Conservation (phyloP, 176 grass and related monocot species). For the Aegilops speltoides region DNA sequence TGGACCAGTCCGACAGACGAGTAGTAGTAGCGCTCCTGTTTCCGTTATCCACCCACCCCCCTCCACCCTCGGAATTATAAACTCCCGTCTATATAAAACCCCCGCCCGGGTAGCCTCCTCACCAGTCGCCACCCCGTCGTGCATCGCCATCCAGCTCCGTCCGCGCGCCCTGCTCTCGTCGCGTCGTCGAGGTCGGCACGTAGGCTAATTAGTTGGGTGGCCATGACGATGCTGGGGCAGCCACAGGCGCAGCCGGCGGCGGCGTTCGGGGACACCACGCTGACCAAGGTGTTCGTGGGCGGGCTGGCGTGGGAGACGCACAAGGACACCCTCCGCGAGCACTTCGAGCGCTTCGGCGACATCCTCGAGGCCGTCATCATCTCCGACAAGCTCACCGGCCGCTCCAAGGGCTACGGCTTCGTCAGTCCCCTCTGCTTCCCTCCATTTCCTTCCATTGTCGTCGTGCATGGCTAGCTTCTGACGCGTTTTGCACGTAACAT, state of each 20-base stretch:
- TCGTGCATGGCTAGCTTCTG: neutral
- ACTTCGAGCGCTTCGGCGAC: constrained; percentile 89
- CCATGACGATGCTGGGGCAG: constrained; percentile 37
- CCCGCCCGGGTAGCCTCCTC: constrained; percentile 10
- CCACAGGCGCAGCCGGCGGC: neutral
- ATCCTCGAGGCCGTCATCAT: constrained; percentile 99
- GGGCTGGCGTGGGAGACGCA: constrained; percentile 97
- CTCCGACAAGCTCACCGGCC: constrained; percentile 97
- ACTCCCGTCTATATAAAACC: constrained; percentile 37
- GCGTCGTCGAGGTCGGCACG: constrained; percentile 11
- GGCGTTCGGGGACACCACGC: constrained; percentile 84
- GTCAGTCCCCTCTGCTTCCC: constrained; percentile 19
- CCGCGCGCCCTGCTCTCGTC: neutral
- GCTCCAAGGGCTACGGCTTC: constrained; percentile 99
- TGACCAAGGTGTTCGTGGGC: constrained; percentile 99
- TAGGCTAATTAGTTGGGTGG: neutral
- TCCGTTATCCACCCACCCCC: constrained; percentile 35
- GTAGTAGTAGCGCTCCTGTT: constrained; percentile 30
- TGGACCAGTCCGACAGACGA: constrained; percentile 29
- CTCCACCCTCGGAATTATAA: constrained; percentile 17
- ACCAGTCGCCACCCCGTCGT: neutral
- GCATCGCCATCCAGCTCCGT: neutral
- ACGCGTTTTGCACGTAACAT: constrained; percentile 3
- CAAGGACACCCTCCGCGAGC: constrained; percentile 91
- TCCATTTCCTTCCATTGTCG: neutral